Percentiles rank a stretch among this genome's conserved stretches.
Conservation (phyloP, 257 asterid species). For the Jacaranda mimosifolia region DNA sequence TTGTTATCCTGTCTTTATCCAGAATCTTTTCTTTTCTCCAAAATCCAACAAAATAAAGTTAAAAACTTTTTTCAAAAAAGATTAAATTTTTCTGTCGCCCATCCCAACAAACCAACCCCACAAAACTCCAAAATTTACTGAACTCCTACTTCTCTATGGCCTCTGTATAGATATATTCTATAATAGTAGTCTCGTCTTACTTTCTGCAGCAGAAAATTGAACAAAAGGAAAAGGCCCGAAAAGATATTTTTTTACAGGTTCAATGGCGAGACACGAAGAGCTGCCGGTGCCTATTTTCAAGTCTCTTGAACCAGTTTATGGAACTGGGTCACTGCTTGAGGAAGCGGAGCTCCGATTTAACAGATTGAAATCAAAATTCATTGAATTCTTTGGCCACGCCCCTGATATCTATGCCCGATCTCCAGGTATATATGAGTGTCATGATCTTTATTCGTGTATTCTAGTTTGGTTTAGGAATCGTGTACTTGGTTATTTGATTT, state of each 20-base stretch:
- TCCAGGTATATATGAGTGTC: constrained; percentile 61
- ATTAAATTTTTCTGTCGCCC: background rate
- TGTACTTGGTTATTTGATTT: background rate
- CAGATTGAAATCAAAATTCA: constrained; percentile 68
- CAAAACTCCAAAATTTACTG: constrained; percentile 30
- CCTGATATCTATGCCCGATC: constrained; percentile 87
- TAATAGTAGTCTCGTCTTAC: background rate
- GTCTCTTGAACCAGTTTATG: constrained; percentile 79
- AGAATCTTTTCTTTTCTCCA: constrained; percentile 36
- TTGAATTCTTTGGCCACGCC: constrained; percentile 72
- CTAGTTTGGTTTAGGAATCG: background rate
- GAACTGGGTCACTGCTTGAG: constrained; percentile 82
- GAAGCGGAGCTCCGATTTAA: constrained; percentile 86
- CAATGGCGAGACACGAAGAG: constrained; percentile 82
- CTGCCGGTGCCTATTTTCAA: constrained; percentile 69
- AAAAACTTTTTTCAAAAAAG: background rate
- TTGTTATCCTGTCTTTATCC: constrained; percentile 24
- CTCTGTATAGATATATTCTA: constrained; percentile 1
- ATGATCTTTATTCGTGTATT: background rate
- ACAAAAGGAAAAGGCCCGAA: background rate
- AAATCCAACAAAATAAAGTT: constrained; percentile 35
- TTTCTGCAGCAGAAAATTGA: background rate
- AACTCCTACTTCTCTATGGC: constrained; percentile 8
- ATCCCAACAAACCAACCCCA: constrained; percentile 33
- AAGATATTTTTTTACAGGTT: background rate